A percentile compares a stretch with the other conserved stretches of the same genome.
Conservation (phyloP, 2,329 filamentous ascomycete genomes). For the Verticillium longisporum region DNA sequence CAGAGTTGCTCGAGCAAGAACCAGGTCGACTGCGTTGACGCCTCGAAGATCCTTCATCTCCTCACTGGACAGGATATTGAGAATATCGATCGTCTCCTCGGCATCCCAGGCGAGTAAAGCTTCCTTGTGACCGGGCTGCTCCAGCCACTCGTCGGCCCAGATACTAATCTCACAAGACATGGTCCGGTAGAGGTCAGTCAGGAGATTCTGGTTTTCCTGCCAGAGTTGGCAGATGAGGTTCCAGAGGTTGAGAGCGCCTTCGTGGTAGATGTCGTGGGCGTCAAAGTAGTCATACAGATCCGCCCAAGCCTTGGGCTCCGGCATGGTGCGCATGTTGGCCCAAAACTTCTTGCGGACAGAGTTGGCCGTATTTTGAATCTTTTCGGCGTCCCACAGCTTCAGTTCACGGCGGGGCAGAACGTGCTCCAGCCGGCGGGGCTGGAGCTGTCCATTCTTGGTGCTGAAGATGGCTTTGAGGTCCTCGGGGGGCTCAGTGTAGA, state of each 20-base stretch:
- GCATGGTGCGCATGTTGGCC: constrained; percentile 26
- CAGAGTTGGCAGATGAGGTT: constrained; percentile 33
- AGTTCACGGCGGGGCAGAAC: constrained; percentile 19
- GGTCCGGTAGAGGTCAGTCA: constrained; percentile 16
- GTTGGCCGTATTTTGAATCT: constrained; percentile 31
- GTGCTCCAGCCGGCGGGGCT: constrained; percentile 21
- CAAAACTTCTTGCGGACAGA: constrained; percentile 28
- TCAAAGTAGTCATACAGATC: constrained; percentile 43
- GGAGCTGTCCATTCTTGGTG: constrained; percentile 20
- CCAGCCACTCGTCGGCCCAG: constrained; percentile 31
- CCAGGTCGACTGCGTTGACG: constrained; percentile 20
- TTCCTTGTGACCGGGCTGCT: constrained; percentile 17
- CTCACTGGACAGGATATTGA: constrained; percentile 17
- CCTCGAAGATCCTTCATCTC: constrained; percentile 21
- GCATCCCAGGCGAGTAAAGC: constrained; percentile 23
- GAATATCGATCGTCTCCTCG: constrained; percentile 14
- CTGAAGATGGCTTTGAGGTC: constrained; percentile 31
- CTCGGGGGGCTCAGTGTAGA: constrained; percentile 26
- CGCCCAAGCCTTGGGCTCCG: constrained; percentile 23
- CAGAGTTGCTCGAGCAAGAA: constrained; percentile 24
- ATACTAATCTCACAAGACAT: constrained; percentile 21
- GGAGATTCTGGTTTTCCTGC: constrained; percentile 30
- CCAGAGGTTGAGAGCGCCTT: constrained; percentile 42
- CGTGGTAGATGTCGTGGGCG: constrained; percentile 35
- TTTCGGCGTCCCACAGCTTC: constrained; percentile 29